A percentile compares a stretch with the other conserved stretches of the same genome.
These are phyloP conservation scores for Cerioporus squamosus DNA, from an alignment of 1,284 basidiomycete genomes.

Conservation along the genomic window DNA sequence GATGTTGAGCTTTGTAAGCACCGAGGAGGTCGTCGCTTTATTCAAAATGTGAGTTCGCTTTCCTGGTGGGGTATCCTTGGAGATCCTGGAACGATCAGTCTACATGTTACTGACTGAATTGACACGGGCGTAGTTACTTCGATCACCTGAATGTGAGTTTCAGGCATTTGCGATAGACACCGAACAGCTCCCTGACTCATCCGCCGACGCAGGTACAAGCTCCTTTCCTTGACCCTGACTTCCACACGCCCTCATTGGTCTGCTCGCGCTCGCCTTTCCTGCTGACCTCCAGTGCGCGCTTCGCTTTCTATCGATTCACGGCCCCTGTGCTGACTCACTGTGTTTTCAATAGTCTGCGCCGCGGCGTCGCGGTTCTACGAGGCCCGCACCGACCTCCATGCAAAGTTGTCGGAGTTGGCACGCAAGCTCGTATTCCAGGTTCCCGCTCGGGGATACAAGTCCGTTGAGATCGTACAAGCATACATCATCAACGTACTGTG, in stretches of 20 bases:
- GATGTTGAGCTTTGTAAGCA: slow-evolving; percentile 83
- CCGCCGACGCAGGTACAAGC: slow-evolving; percentile 60
- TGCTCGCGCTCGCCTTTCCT: slow-evolving; percentile 92
- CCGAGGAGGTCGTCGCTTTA: slow-evolving; percentile 86
- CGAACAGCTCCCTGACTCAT: slow-evolving; percentile 19
- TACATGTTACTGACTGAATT: slow-evolving; percentile 15
- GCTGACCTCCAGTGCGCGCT: slow-evolving; percentile 86
- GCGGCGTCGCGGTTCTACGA: slow-evolving; percentile 92
- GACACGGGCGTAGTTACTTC: slow-evolving; percentile 60
- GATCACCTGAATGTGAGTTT: slow-evolving; percentile 72
- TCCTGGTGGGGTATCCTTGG: not conserved
- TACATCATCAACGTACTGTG: slow-evolving; percentile 84
- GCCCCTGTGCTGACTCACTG: slow-evolving; percentile 7
- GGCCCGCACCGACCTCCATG: slow-evolving; percentile 83
- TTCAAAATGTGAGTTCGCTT: slow-evolving; percentile 80
- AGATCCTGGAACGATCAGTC: slow-evolving; percentile 2
- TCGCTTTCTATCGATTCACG: slow-evolving; percentile 1
- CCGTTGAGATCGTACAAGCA: slow-evolving; percentile 93
- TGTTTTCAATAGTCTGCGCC: slow-evolving; percentile 81
- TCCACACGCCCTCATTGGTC: slow-evolving; percentile 91
- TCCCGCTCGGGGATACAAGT: slow-evolving; percentile 88
- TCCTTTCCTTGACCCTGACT: slow-evolving; percentile 78
- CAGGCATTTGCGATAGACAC: slow-evolving; percentile 7
- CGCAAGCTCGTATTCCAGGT: slow-evolving; percentile 94
- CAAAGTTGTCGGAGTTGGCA: slow-evolving; percentile 80